Conservation (phyloP, 2,329 filamentous ascomycete species). For the Trichophyton benhamiae region DNA sequence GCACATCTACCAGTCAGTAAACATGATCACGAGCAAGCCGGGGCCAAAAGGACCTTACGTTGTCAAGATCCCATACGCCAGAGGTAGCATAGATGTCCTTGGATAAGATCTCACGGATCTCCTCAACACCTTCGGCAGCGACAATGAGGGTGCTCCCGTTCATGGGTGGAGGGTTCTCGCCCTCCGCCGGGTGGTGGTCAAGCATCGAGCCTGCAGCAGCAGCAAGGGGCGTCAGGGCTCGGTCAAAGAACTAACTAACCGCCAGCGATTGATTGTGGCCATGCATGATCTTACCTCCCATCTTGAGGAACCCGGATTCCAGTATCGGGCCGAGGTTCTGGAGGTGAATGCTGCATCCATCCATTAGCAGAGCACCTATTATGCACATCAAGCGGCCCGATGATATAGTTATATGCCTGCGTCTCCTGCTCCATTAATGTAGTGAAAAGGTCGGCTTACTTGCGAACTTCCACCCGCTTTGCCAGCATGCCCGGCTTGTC, state of each 20-base stretch:
- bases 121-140: constrained; percentile 54
- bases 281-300: constrained; percentile 44
- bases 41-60: constrained; percentile 29
- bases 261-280: no score
- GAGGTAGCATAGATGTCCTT: constrained; percentile 59
- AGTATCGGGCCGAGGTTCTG: constrained; percentile 41
- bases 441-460: constrained; percentile 17
- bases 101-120: constrained; percentile 53
- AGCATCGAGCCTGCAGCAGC: constrained; percentile 49
- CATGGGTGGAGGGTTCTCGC: constrained; percentile 48
- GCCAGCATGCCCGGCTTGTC: constrained; percentile 49
- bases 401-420: no score
- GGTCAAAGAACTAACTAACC: background rate
- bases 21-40: constrained; percentile 8
- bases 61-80: constrained; percentile 71
- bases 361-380: no score
- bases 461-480: constrained; percentile 45
- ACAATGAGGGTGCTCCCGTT: constrained; percentile 60
- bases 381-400: no score
- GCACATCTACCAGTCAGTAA: constrained; percentile 4
- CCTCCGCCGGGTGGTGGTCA: constrained; percentile 52
- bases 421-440: no score
- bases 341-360: constrained; percentile 41
- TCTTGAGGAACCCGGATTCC: constrained; percentile 47
- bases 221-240: background rate